A percentile compares a stretch with the other conserved stretches of the same genome.
phyloP scores from a whole-genome alignment of 2,329 filamentous ascomycete species.

The Ophiostoma ips region DNA sequence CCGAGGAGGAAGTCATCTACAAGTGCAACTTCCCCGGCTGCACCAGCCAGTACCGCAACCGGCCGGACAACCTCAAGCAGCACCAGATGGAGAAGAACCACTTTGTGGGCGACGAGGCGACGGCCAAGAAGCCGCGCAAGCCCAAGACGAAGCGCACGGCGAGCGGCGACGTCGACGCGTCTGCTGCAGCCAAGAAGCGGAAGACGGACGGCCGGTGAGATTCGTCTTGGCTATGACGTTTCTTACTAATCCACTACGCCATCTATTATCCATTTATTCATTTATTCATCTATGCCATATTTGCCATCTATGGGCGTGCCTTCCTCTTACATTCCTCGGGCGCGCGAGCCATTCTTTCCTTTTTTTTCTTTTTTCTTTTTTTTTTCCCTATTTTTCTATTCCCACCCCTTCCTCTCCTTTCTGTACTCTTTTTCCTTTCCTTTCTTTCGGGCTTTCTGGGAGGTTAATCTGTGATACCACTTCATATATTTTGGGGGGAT shows the following conservation, averaged over 20 bases:
- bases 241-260: too few species aligned
- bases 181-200: background rate
- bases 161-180: background rate
- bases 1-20: slow-evolving; percentile 35
- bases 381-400: background rate
- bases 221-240: too few species aligned
- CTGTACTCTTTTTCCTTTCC: background rate
- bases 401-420: background rate
- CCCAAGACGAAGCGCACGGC: background rate
- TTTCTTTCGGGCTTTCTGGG: background rate
- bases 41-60: slow-evolving; percentile 40
- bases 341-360: background rate
- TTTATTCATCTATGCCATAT: too few species aligned
- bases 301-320: too few species aligned
- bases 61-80: slow-evolving; percentile 40
- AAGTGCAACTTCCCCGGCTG: slow-evolving; percentile 39
- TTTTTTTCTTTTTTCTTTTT: background rate
- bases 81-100: slow-evolving; percentile 43
- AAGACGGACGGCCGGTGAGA: background rate
- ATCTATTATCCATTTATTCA: too few species aligned
- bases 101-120: slow-evolving; percentile 32
- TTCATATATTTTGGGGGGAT: too few species aligned
- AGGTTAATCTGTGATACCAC: too few species aligned
- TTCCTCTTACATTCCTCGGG: background rate
- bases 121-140: slow-evolving; percentile 9